Percentiles rank a stretch among this genome's conserved stretches.
Conservation (phyloP, 164 flowering plant species). For the Amborella trichopoda region DNA sequence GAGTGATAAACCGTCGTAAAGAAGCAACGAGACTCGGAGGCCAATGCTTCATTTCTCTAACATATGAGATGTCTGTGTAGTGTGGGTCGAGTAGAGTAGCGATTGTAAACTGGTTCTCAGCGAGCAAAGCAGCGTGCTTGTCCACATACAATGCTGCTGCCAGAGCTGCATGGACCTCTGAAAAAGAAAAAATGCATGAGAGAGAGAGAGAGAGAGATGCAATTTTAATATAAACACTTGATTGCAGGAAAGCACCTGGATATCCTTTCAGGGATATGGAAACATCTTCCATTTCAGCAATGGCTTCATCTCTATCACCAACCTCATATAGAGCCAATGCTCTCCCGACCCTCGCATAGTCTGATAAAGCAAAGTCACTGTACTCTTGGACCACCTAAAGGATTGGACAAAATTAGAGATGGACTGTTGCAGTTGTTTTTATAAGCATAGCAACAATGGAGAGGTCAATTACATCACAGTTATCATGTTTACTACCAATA, state of each 20-base stretch:
- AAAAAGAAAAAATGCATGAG: slow-evolving; percentile 4
- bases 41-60: slow-evolving; percentile 61
- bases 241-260: slow-evolving; percentile 31
- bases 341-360: slow-evolving; percentile 62
- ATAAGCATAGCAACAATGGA: not conserved
- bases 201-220: not conserved
- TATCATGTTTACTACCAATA: not conserved
- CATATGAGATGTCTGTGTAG: slow-evolving; percentile 50
- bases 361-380: slow-evolving; percentile 54
- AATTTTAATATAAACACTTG: not conserved
- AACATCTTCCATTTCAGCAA: slow-evolving; percentile 68
- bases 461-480: not conserved
- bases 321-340: slow-evolving; percentile 57
- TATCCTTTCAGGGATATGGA: slow-evolving; percentile 59
- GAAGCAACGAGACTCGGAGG: slow-evolving; percentile 67
- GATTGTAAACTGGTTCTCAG: slow-evolving; percentile 63
- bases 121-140: slow-evolving; percentile 48
- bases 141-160: slow-evolving; percentile 61
- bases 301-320: slow-evolving; percentile 58
- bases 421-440: not conserved
- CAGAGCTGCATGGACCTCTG: slow-evolving; percentile 68
- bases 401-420: not conserved
- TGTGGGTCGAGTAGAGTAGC: slow-evolving; percentile 66
- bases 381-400: slow-evolving; percentile 40
- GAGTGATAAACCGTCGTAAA: slow-evolving; percentile 51